Conservation (phyloP, 2,329 filamentous ascomycete species). For the Paracorniculantispora psalliotae region DNA sequence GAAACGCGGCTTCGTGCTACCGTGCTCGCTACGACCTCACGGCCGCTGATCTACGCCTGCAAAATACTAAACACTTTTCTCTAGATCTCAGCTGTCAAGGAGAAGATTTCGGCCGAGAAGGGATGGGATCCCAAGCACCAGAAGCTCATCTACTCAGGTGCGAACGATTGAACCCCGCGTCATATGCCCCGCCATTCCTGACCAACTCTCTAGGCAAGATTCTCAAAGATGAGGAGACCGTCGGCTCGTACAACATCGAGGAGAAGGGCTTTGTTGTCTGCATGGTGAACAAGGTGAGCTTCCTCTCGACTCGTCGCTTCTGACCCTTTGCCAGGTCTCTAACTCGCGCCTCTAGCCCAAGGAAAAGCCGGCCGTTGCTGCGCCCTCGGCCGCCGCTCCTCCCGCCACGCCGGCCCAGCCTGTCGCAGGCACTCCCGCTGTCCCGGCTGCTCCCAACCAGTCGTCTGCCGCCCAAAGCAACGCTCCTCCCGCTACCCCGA, state of each 20-base stretch:
- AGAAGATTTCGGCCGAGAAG: constrained; percentile 87
- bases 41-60: background rate
- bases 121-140: constrained; percentile 87
- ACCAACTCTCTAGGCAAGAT: constrained; percentile 72
- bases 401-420: constrained; percentile 50
- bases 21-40: constrained; percentile 5
- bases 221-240: constrained; percentile 92
- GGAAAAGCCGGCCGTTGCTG: constrained; percentile 62
- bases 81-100: constrained; percentile 85
- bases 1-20: constrained; percentile 13
- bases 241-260: constrained; percentile 96
- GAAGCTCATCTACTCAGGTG: constrained; percentile 98
- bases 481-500: constrained; percentile 46
- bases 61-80: background rate
- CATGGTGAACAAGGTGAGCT: constrained; percentile 87
- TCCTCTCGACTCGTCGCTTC: background rate
- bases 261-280: constrained; percentile 99
- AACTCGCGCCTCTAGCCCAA: constrained; percentile 31
- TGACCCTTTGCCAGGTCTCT: background rate
- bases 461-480: constrained; percentile 40
- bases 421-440: constrained; percentile 58
- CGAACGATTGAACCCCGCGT: constrained; percentile 24
- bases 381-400: constrained; percentile 56
- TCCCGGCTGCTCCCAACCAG: constrained; percentile 38
- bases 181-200: constrained; percentile 7